These are phyloP conservation scores for Entamoeba histolytica DNA, from an alignment of 208 protist genomes.

Conservation along the genomic window DNA sequence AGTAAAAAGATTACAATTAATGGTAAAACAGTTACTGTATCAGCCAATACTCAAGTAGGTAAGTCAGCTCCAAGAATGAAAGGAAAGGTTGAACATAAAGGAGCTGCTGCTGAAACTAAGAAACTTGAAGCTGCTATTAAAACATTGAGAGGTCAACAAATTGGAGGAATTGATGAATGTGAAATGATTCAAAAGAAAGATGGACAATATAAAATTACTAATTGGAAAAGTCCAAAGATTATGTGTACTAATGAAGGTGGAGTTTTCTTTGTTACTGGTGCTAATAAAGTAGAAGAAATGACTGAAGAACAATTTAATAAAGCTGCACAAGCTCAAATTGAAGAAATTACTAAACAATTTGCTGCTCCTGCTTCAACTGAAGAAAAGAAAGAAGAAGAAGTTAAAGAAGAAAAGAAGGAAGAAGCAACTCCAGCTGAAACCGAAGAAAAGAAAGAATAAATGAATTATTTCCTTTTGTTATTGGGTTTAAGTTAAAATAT, in stretches of 20 bases:
- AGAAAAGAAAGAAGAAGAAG: neutral
- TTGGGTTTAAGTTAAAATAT: no score
- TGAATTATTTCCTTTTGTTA: no score
- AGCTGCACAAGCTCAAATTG: neutral
- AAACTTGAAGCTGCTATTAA: neutral
- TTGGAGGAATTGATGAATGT: neutral
- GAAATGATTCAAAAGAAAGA: neutral
- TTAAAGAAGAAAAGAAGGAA: neutral
- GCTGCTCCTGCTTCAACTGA: neutral
- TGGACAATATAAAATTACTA: neutral
- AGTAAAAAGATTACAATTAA: neutral
- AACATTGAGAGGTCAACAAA: neutral
- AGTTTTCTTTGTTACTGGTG: neutral
- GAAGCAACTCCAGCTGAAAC: no score
- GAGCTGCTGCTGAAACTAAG: neutral
- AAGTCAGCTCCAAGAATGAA: neutral
- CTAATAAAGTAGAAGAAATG: neutral
- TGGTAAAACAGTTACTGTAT: neutral
- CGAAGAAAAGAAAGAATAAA: neutral
- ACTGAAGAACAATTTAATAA: neutral
- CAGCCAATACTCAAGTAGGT: neutral
- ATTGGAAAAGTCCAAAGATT: neutral
- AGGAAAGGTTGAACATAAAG: neutral
- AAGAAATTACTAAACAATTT: neutral
- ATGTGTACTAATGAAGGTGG: neutral